A percentile compares a stretch with the other conserved stretches of the same genome.
Evolutionary conservation across 768 basidiomycete genomes (phyloP).

Genomic region (Mycena galericulata): DNA sequence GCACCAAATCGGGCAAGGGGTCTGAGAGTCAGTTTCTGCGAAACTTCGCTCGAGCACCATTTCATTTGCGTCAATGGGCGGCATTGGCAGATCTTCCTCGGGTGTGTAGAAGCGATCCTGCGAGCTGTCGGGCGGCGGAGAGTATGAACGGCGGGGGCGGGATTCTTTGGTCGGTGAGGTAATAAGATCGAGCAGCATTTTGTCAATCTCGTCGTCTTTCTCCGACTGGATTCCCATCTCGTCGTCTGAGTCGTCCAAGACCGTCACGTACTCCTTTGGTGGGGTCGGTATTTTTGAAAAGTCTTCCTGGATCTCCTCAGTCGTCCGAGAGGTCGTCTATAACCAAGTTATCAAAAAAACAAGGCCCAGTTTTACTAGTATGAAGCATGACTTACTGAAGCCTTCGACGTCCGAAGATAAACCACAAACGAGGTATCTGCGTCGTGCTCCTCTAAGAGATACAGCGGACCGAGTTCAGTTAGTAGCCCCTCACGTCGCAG

Average conservation of each 20-base stretch:
- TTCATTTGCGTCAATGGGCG: too few relatives aligned
- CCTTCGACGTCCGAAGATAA: constrained; percentile 10
- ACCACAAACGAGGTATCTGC: neutral
- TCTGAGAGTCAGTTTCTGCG: neutral
- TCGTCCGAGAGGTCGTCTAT: neutral
- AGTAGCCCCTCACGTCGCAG: neutral
- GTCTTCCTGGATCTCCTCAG: neutral
- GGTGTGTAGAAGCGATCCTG: constrained; percentile 1
- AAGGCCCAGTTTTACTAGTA: neutral
- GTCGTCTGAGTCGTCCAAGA: neutral
- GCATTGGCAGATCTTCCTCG: neutral
- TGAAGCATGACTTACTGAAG: neutral
- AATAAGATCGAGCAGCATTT: neutral
- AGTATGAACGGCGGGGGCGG: neutral
- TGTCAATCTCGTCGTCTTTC: neutral
- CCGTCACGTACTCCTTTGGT: too few relatives aligned
- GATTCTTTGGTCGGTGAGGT: neutral
- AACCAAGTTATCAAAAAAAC: neutral
- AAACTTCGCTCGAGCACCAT: neutral
- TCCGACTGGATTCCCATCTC: neutral
- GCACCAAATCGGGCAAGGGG: neutral
- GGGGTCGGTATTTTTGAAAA: neutral
- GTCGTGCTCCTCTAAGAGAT: constrained; percentile 2
- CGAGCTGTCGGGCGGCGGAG: neutral
- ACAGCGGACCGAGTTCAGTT: neutral